Percentiles rank a stretch among this genome's conserved stretches.
Evolutionary conservation across 73 alveolate species (phyloP).

Genomic region (Paramecium primaurelia): DNA sequence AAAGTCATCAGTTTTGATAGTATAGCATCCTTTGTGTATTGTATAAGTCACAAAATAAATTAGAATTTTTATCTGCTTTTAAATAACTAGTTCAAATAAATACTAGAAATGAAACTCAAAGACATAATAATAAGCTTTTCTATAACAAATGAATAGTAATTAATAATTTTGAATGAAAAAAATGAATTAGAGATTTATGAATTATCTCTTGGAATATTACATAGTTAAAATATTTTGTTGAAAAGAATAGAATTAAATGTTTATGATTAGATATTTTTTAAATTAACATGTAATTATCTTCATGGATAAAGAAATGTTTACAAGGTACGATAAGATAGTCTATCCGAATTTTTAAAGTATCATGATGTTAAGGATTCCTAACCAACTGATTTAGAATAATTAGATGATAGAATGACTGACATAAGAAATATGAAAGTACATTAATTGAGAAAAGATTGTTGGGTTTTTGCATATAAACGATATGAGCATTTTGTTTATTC

Average conservation of each 20-base stretch:
- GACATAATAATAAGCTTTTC: background rate
- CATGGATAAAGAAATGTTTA: constrained; percentile 8
- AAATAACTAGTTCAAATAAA: background rate
- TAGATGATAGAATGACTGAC: background rate
- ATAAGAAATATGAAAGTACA: background rate
- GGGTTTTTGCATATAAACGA: background rate
- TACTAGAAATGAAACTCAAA: background rate
- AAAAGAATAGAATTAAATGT: background rate
- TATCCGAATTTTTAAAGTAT: background rate
- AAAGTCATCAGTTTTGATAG: background rate
- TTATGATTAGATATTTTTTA: background rate
- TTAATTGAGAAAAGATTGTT: background rate
- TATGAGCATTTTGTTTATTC: background rate
- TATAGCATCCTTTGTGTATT: background rate
- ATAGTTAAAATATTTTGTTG: background rate
- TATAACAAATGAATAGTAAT: background rate
- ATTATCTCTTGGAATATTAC: background rate
- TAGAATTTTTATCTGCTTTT: constrained; percentile 24
- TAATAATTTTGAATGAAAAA: background rate
- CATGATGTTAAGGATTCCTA: background rate
- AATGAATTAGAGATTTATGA: background rate
- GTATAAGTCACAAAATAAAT: background rate
- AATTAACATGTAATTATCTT: background rate
- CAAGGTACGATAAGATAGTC: background rate
- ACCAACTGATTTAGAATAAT: background rate